A percentile compares a stretch with the other conserved stretches of the same genome.
Evolutionary conservation across 2,329 filamentous ascomycete genomes (phyloP).

Genomic region (Elsinoe ampelina): DNA sequence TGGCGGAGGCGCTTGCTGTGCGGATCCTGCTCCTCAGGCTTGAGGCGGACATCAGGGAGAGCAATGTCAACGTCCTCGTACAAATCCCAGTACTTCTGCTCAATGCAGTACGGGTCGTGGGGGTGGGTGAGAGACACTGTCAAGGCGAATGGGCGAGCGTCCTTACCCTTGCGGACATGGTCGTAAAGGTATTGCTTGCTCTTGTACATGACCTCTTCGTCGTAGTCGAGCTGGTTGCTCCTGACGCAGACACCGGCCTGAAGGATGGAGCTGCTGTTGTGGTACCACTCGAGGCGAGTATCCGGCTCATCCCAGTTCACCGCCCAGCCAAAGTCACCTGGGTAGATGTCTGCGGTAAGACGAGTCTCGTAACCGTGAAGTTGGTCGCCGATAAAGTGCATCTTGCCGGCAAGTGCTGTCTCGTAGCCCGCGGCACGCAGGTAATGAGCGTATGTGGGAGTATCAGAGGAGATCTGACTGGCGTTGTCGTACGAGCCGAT

Average conservation of each 20-base stretch:
- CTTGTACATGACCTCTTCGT: conserved; percentile 92
- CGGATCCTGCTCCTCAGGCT: conserved; percentile 71
- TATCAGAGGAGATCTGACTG: conserved; percentile 69
- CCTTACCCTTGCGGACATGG: conserved; percentile 69
- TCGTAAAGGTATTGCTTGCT: conserved; percentile 85
- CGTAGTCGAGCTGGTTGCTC: conserved; percentile 92
- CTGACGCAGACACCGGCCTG: conserved; percentile 82
- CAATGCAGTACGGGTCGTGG: conserved; percentile 91
- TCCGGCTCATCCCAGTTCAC: conserved; percentile 92
- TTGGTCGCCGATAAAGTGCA: conserved; percentile 95
- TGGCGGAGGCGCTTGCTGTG: conserved; percentile 81
- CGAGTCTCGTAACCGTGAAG: conserved; percentile 88
- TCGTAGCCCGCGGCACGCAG: conserved; percentile 77
- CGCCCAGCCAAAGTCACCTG: conserved; percentile 86
- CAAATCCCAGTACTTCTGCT: conserved; percentile 83
- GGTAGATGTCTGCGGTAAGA: conserved; percentile 91
- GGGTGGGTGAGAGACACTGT: conserved; percentile 91
- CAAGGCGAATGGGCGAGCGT: conserved; percentile 70
- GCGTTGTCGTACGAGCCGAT: conserved; percentile 91
- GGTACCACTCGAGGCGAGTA: conserved; percentile 83
- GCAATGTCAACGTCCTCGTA: conserved; percentile 86
- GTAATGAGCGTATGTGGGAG: conserved; percentile 89
- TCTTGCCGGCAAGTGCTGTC: conserved; percentile 85
- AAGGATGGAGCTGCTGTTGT: conserved; percentile 88
- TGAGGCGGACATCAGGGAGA: conserved; percentile 67